Percentiles rank a stretch among this genome's conserved stretches.
phyloP scores from a whole-genome alignment of 805 yeast genomes.

The Komagataella kurtzmanii region DNA sequence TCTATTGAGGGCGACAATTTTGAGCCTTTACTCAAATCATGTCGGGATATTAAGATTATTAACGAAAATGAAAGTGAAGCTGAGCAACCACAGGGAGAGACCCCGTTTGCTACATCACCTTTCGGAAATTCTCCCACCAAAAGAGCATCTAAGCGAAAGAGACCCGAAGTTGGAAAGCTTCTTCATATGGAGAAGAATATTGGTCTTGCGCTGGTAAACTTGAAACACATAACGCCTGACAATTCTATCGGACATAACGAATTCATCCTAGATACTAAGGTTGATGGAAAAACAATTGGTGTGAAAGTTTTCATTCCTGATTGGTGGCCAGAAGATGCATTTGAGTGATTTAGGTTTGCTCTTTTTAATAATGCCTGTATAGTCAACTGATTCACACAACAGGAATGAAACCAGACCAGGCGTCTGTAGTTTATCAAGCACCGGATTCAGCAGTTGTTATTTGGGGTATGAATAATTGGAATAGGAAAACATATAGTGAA shows the following conservation, averaged over 20 bases:
- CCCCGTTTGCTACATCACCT: constrained; percentile 18
- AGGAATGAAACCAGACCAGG: background rate
- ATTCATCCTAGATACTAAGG: constrained; percentile 8
- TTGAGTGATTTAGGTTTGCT: constrained; percentile 5
- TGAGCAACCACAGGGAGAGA: background rate
- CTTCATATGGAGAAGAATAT: constrained; percentile 40
- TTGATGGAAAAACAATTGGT: constrained; percentile 17
- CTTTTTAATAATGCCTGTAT: too few relatives aligned
- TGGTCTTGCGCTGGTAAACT: constrained; percentile 51
- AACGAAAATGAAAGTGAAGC: background rate
- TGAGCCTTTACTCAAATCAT: background rate
- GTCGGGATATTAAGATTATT: background rate
- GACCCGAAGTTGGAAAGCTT: constrained; percentile 46
- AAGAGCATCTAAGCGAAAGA: constrained; percentile 13
- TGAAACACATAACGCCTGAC: constrained; percentile 18
- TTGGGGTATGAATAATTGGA: too few relatives aligned
- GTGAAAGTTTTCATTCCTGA: constrained; percentile 47
- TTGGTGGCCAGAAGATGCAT: constrained; percentile 55
- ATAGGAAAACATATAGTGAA: too few relatives aligned
- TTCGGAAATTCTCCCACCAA: constrained; percentile 21
- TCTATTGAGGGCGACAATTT: background rate
- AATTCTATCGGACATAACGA: constrained; percentile 9
- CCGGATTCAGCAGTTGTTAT: too few relatives aligned
- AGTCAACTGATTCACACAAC: background rate
- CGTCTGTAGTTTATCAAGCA: too few relatives aligned